Percentiles rank a stretch among this genome's conserved stretches.
phyloP scores from a whole-genome alignment of 2,329 filamentous ascomycete species.

The Dactylellina parvicollis region DNA sequence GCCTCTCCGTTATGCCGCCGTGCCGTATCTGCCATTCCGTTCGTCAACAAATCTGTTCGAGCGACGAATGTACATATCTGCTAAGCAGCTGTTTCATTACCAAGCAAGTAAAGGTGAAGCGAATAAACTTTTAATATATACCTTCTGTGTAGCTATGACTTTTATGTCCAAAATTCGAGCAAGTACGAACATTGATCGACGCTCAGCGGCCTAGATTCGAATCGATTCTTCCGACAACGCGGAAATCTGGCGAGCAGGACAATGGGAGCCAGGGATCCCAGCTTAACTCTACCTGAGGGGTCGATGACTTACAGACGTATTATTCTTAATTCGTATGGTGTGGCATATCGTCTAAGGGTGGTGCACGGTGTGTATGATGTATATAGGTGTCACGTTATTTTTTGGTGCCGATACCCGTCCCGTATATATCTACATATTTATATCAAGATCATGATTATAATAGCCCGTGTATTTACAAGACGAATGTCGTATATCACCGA shows the following conservation, averaged over 20 bases:
- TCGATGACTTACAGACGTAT: too few species aligned
- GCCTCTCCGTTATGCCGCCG: conserved; percentile 21
- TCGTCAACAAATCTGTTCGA: too few species aligned
- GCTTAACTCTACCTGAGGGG: neutral
- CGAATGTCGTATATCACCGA: neutral
- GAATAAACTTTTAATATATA: too few species aligned
- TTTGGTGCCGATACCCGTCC: conserved; percentile 20
- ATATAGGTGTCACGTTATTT: conserved; percentile 37
- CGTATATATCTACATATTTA: conserved; percentile 10
- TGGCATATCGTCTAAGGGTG: conserved; percentile 16
- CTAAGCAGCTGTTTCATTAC: too few species aligned
- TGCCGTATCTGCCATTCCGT: conserved; percentile 19
- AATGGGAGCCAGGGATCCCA: neutral
- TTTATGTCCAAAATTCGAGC: too few species aligned
- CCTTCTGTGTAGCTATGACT: too few species aligned
- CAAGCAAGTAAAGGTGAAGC: too few species aligned
- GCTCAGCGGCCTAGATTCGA: too few species aligned
- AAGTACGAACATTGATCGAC: too few species aligned
- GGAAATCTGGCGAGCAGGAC: too few species aligned
- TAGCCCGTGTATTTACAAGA: conserved; percentile 1
- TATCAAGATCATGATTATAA: conserved; percentile 30
- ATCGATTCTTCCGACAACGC: too few species aligned
- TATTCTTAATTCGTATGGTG: neutral
- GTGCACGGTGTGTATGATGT: conserved; percentile 29
- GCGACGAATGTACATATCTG: too few species aligned